A percentile compares a stretch with the other conserved stretches of the same genome.
These are phyloP conservation scores for Xylaria nigripes DNA, from an alignment of 495 filamentous ascomycete genomes.

Conservation along the genomic window DNA sequence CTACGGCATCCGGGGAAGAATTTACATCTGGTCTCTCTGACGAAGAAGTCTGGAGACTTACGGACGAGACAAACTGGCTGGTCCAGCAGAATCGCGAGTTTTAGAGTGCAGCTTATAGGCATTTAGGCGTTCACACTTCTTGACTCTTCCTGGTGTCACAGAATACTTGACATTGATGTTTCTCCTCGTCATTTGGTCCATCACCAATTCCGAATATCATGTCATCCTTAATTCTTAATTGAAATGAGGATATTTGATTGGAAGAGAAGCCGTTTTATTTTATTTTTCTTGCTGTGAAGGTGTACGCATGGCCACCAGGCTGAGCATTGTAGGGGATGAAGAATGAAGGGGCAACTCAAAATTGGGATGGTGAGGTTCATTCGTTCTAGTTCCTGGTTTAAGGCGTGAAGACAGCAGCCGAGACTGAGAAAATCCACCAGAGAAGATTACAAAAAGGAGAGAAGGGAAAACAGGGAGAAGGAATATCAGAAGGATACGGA, in stretches of 20 bases:
- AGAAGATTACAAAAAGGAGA: too few relatives aligned
- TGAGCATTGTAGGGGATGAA: too few relatives aligned
- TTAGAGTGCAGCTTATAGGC: background rate
- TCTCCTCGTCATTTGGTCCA: background rate
- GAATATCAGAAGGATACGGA: too few relatives aligned
- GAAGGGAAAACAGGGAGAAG: too few relatives aligned
- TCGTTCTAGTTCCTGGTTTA: too few relatives aligned
- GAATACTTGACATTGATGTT: background rate
- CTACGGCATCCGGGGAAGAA: background rate
- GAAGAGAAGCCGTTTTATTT: background rate
- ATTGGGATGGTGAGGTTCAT: too few relatives aligned
- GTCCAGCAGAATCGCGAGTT: slow-evolving; percentile 11
- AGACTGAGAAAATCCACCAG: too few relatives aligned
- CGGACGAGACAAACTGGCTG: slow-evolving; percentile 12
- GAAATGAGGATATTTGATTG: background rate
- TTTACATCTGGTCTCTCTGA: slow-evolving; percentile 8
- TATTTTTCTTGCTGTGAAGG: too few relatives aligned
- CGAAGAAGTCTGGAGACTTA: slow-evolving; percentile 12
- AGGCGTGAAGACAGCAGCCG: too few relatives aligned
- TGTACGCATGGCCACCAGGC: too few relatives aligned
- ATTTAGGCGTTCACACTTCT: background rate
- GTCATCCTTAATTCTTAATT: background rate
- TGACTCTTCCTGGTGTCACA: background rate
- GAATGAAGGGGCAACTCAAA: too few relatives aligned
- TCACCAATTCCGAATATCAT: background rate